A percentile compares a stretch with the other conserved stretches of the same genome.
Evolutionary conservation across 139 green algal genomes (phyloP).

Genomic region (Chlorella sp.): DNA sequence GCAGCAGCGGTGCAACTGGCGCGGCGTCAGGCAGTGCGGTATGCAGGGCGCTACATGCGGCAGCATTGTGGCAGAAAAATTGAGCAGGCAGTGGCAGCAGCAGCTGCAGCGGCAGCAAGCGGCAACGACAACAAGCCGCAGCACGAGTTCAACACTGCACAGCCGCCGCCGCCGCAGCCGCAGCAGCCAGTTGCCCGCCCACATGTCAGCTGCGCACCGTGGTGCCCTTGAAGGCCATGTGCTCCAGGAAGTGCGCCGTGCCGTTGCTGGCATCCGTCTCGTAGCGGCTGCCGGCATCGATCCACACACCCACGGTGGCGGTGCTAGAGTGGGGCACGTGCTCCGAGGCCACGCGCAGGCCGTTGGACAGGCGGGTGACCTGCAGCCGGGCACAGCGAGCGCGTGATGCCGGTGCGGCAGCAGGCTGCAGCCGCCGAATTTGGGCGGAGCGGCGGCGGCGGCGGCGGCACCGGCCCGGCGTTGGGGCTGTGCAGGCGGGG

Average conservation of each 20-base stretch:
- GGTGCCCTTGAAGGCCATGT: slow-evolving; percentile 99
- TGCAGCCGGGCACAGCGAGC: slow-evolving; percentile 43
- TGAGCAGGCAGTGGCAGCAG: not conserved
- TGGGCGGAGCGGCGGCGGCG: not conserved
- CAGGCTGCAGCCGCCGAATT: not conserved
- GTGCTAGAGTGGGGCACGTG: slow-evolving; percentile 86
- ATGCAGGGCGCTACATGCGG: not conserved
- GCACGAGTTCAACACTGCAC: too few relatives aligned
- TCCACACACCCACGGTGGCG: slow-evolving; percentile 97
- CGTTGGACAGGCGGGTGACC: slow-evolving; percentile 94
- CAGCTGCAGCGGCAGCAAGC: not conserved
- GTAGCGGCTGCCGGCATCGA: slow-evolving; percentile 96
- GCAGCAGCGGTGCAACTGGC: slow-evolving; percentile 21
- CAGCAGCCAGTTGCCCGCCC: not conserved
- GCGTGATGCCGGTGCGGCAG: not conserved
- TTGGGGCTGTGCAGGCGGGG: too few relatives aligned
- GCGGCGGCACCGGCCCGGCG: not conserved
- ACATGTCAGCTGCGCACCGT: slow-evolving; percentile 57
- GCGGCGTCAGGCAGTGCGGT: not conserved
- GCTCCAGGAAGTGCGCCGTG: slow-evolving; percentile 98
- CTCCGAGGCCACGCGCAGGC: slow-evolving; percentile 95
- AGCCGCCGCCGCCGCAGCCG: too few relatives aligned
- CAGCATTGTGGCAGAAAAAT: not conserved
- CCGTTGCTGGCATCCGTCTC: slow-evolving; percentile 95
- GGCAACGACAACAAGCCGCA: not conserved